A percentile compares a stretch with the other conserved stretches of the same genome.
Conservation (phyloP, 352 stramenopile genomes). For the Elongisporangium prolatum region DNA sequence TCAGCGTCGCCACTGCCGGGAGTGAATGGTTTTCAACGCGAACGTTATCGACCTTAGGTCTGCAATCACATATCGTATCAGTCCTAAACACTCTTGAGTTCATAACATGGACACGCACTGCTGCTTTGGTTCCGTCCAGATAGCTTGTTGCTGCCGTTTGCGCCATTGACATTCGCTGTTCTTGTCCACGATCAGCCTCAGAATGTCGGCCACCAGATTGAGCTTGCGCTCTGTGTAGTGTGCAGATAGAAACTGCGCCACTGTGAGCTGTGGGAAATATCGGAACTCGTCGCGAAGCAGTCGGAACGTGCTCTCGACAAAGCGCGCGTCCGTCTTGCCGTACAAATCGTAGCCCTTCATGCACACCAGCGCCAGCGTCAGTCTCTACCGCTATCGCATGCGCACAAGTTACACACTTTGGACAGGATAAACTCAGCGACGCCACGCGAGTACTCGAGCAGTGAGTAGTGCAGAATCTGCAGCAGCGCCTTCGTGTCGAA, state of each 20-base stretch:
- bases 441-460: conserved; percentile 72
- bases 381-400: not conserved
- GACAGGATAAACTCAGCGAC: conserved; percentile 49
- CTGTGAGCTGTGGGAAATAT: conserved; percentile 60
- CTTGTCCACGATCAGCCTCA: conserved; percentile 39
- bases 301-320: conserved; percentile 70
- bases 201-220: conserved; percentile 46
- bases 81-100: not conserved
- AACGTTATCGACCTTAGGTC: conserved; percentile 6
- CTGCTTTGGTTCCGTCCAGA: conserved; percentile 44
- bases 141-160: conserved; percentile 38
- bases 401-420: conserved; percentile 15
- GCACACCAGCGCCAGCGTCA: not conserved
- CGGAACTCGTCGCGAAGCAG: conserved; percentile 69
- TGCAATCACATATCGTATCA: conserved; percentile 1
- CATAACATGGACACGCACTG: not conserved
- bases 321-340: conserved; percentile 72
- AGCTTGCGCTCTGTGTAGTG: conserved; percentile 63
- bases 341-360: conserved; percentile 63
- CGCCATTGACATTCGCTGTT: conserved; percentile 36
- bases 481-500: conserved; percentile 56
- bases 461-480: conserved; percentile 56
- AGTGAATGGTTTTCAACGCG: conserved; percentile 44
- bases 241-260: conserved; percentile 54
- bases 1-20: conserved; percentile 13